Evolutionary conservation across 768 basidiomycete genomes (phyloP).

Genomic region (Lyophyllum atratum): DNA sequence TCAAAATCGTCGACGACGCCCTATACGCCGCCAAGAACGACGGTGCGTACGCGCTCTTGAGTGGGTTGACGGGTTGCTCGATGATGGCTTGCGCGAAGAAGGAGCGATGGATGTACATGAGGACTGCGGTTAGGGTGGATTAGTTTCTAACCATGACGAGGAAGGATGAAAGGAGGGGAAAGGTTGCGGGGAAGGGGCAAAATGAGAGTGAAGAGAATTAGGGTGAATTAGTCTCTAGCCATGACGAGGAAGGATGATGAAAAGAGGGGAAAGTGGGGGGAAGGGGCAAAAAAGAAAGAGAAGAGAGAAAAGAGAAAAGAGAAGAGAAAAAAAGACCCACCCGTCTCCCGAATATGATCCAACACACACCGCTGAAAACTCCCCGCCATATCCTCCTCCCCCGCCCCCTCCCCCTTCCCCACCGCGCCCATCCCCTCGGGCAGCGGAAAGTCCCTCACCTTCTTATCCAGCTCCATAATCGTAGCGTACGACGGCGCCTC

Average conservation of each 20-base stretch:
- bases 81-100: constrained; percentile 76
- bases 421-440: constrained; percentile 15
- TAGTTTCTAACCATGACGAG: neutral
- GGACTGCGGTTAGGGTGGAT: too few relatives aligned
- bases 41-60: constrained; percentile 63
- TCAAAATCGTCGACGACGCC: constrained; percentile 57
- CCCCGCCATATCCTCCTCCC: constrained; percentile 31
- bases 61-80: constrained; percentile 64
- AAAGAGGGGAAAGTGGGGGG: neutral
- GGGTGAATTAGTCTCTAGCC: too few relatives aligned
- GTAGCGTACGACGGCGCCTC: constrained; percentile 65
- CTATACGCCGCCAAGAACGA: constrained; percentile 68
- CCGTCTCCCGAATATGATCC: constrained; percentile 50
- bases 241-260: neutral
- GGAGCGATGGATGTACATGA: constrained; percentile 64
- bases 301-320: neutral
- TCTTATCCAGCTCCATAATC: constrained; percentile 67
- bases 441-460: constrained; percentile 59
- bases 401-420: neutral
- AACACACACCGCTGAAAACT: constrained; percentile 48
- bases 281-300: neutral
- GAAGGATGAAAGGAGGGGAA: neutral
- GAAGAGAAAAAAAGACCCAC: constrained; percentile 25
- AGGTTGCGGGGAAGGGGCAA: neutral
- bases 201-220: neutral